phyloP scores from a whole-genome alignment of 1,139 yeast genomes.

The Kazachstania sp. region DNA sequence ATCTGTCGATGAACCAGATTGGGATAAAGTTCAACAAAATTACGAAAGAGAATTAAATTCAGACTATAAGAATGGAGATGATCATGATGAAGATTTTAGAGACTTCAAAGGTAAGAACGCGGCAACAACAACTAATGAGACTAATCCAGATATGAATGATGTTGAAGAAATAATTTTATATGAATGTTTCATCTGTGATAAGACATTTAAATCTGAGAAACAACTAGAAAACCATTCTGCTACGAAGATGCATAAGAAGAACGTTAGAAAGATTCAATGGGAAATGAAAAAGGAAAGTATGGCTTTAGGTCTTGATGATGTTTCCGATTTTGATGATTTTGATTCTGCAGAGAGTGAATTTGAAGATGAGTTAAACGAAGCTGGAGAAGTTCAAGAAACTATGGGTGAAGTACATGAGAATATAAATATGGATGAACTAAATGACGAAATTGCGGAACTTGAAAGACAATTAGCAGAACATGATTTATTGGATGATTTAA shows the following conservation, averaged over 20 bases:
- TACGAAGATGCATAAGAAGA: constrained; percentile 69
- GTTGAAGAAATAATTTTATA: constrained; percentile 33
- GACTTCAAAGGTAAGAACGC: neutral
- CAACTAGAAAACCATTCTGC: constrained; percentile 70
- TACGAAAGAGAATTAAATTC: constrained; percentile 22
- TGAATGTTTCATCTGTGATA: constrained; percentile 85
- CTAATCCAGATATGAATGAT: constrained; percentile 7
- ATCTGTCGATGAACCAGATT: constrained; percentile 49
- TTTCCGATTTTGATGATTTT: constrained; percentile 33
- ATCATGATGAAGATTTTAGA: neutral
- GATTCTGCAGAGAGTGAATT: constrained; percentile 32
- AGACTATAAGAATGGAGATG: neutral
- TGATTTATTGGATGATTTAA: constrained; percentile 7
- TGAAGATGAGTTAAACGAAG: constrained; percentile 24
- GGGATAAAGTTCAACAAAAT: constrained; percentile 51
- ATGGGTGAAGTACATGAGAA: constrained; percentile 4
- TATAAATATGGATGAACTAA: constrained; percentile 12
- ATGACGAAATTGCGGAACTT: constrained; percentile 29
- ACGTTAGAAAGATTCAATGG: constrained; percentile 54
- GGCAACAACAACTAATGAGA: neutral
- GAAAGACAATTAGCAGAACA: constrained; percentile 31
- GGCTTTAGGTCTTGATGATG: constrained; percentile 54
- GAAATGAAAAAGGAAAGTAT: constrained; percentile 81
- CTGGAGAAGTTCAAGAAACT: neutral
- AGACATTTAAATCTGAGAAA: constrained; percentile 67